Percentiles rank a stretch among this genome's conserved stretches.
Evolutionary conservation across 2,329 filamentous ascomycete genomes (phyloP).

Genomic region (Fusarium sp.): DNA sequence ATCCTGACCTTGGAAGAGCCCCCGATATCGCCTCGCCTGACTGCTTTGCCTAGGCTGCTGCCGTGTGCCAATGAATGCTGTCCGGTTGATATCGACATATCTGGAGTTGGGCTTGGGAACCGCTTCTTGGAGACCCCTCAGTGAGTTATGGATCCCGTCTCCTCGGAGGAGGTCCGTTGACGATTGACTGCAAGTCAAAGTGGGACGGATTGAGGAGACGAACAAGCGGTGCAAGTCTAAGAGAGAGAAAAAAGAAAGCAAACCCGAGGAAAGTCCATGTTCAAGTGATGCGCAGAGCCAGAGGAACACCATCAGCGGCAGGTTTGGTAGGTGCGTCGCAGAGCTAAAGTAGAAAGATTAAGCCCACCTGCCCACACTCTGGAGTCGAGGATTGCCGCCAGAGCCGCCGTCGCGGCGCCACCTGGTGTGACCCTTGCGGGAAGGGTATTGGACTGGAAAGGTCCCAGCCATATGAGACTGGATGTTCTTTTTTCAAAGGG

Average conservation of each 20-base stretch:
- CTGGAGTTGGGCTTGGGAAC: background rate
- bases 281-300: background rate
- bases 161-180: constrained; percentile 1
- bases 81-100: constrained; percentile 16
- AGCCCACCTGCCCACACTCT: background rate
- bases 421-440: constrained; percentile 19
- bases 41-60: constrained; percentile 7
- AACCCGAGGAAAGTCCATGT: constrained; percentile 26
- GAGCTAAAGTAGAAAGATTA: constrained; percentile 2
- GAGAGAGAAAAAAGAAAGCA: constrained; percentile 16
- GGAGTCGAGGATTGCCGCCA: constrained; percentile 31
- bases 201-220: background rate
- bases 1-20: constrained; percentile 1
- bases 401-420: constrained; percentile 32
- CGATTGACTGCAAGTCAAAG: constrained; percentile 5
- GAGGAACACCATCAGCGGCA: constrained; percentile 10
- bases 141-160: constrained; percentile 12
- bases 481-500: background rate
- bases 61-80: constrained; percentile 1
- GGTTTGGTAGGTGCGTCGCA: constrained; percentile 1
- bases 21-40: constrained; percentile 15
- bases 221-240: background rate
- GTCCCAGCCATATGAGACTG: constrained; percentile 19
- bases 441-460: constrained; percentile 25
- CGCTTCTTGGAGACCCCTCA: background rate